A percentile compares a stretch with the other conserved stretches of the same genome.
phyloP scores from a whole-genome alignment of 2,329 filamentous ascomycete genomes.

The Sclerotinia spermophila region DNA sequence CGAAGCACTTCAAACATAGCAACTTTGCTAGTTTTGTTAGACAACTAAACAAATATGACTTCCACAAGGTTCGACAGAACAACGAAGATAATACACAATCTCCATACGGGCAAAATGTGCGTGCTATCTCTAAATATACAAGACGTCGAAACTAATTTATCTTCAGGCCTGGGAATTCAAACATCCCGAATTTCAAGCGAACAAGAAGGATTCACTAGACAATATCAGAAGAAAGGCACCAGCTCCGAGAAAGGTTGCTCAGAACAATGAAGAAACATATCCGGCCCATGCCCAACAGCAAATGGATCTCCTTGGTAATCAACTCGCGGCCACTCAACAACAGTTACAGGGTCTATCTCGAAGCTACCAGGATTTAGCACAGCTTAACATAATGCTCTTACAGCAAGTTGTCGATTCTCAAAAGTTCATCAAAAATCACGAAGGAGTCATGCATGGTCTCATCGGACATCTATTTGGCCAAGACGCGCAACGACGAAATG shows the following conservation, averaged over 20 bases:
- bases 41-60: slow-evolving; percentile 95
- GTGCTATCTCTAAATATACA: slow-evolving; percentile 28
- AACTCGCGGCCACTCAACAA: slow-evolving; percentile 84
- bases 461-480: slow-evolving; percentile 65
- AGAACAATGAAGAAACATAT: slow-evolving; percentile 61
- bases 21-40: slow-evolving; percentile 97
- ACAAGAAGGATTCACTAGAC: slow-evolving; percentile 93
- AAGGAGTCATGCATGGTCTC: slow-evolving; percentile 67
- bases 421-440: slow-evolving; percentile 63
- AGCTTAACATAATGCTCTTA: slow-evolving; percentile 59
- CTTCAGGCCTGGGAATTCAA: slow-evolving; percentile 89
- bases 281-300: slow-evolving; percentile 65
- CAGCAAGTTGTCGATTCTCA: slow-evolving; percentile 59
- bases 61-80: slow-evolving; percentile 93
- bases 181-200: slow-evolving; percentile 91
- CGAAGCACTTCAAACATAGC: slow-evolving; percentile 98
- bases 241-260: slow-evolving; percentile 72
- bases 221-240: slow-evolving; percentile 96
- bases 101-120: slow-evolving; percentile 75
- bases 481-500: slow-evolving; percentile 62
- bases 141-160: slow-evolving; percentile 33
- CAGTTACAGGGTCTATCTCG: slow-evolving; percentile 87
- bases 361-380: slow-evolving; percentile 72
- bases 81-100: slow-evolving; percentile 82
- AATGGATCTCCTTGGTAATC: slow-evolving; percentile 82